Base-by-base conservation (phyloP, 176 grass and related monocot species). In the Bromus sterilis region DNA sequence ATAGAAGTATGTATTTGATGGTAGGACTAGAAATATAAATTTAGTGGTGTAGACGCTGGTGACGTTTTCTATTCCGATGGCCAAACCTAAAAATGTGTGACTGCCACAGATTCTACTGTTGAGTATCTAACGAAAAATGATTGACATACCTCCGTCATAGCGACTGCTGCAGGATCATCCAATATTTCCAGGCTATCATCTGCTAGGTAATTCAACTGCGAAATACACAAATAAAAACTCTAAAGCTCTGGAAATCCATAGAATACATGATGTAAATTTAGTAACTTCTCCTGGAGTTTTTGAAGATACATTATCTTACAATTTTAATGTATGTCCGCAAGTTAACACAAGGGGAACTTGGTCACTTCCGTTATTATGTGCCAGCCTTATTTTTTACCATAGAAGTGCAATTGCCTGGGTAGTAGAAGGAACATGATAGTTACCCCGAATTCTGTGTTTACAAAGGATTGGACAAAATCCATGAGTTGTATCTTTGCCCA, bases 401-500 rank as follows among this genome's bases (percentile, higher is more conserved):
- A 76, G 48, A 59, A 70, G 7, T 24, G 30, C n/a, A 35, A 75
- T 80, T 67, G 23, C 23, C 53, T 56, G 48, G 34, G n/a, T 78
- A 65, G 66, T 63, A n/a, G 51, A 83, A 53, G 46, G 62, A 32
- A 80, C 69, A 4, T 63, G 36, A 68, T 66, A 41, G 60, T 91
- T 94, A 98, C 95, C 86, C 96, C 96, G 77, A 95, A 98, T 75
- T 98, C 93, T 18, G 89, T 84, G 59, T 93, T 95, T 23, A 89
- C 74, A 72, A 88, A 98, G 13, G 90, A 95, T 83, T 98, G 89
- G 62, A 95, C 85, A 77, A 98, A 98, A 87, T 98, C 96, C 83
- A 95, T 91, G 15, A 98, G 84, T 74, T 98, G 96, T 93, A 98
- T 89, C 49, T 91, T 98, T 40, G 92, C 96, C 96, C 93, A 95